phyloP scores from a whole-genome alignment of 2,329 filamentous ascomycete species.

The Lachnellula hyalina region DNA sequence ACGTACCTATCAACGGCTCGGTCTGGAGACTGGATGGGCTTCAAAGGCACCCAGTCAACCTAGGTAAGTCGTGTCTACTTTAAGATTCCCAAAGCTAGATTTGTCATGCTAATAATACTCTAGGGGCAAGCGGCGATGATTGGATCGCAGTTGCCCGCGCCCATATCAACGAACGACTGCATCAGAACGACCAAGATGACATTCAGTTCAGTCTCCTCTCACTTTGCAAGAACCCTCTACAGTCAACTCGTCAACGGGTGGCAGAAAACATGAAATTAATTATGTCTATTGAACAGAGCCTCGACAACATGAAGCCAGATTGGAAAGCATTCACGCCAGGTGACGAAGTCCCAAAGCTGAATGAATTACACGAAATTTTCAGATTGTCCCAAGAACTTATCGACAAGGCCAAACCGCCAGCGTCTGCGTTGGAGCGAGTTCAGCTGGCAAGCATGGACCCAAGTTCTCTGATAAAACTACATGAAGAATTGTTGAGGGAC shows the following conservation, averaged over 20 bases:
- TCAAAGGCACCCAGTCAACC: slow-evolving; percentile 60
- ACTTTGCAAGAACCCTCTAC: slow-evolving; percentile 62
- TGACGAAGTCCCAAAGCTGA: slow-evolving; percentile 1
- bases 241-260: slow-evolving; percentile 32
- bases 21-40: slow-evolving; percentile 91
- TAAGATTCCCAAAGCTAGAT: slow-evolving; percentile 5
- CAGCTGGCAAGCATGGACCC: slow-evolving; percentile 12
- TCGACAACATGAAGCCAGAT: slow-evolving; percentile 35
- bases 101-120: slow-evolving; percentile 4
- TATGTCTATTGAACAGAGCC: slow-evolving; percentile 34
- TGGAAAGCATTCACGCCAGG: slow-evolving; percentile 37
- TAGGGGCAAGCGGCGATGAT: slow-evolving; percentile 36
- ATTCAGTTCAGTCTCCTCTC: slow-evolving; percentile 76
- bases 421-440: slow-evolving; percentile 6
- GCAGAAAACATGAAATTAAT: slow-evolving; percentile 39
- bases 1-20: slow-evolving; percentile 66
- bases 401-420: slow-evolving; percentile 4
- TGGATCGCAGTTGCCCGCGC: slow-evolving; percentile 65
- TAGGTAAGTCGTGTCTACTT: slow-evolving; percentile 41
- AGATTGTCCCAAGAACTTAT: slow-evolving; percentile 18
- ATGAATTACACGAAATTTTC: slow-evolving; percentile 11
- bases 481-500: slow-evolving; percentile 37
- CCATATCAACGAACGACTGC: slow-evolving; percentile 63
- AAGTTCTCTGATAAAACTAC: slow-evolving; percentile 32
- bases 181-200: slow-evolving; percentile 56